Base-by-base conservation (phyloP, 129 eudicot species). In the Tagetes erecta region DNA sequence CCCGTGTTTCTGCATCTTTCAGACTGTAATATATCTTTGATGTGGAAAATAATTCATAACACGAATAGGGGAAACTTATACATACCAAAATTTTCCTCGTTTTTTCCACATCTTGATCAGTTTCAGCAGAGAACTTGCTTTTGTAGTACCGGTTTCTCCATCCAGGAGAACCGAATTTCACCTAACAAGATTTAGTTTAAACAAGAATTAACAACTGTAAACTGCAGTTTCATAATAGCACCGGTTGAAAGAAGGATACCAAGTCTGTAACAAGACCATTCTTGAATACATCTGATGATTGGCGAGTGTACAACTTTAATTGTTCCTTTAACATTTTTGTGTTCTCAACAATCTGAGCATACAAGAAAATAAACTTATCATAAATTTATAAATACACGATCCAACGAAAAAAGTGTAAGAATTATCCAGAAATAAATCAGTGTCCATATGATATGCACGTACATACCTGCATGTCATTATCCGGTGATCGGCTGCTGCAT, bases 141-240 rank as follows among this genome's bases (percentile, higher is more conserved):
- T 65, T 75, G 63, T 87, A 87, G 49, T 83, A 91, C 35, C 91
- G 57, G 6, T 80, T 64, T 42, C 12, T 87, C 83, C 87, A 82
- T 14, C 95, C 95, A 2, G 70, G 67, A 41, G 59, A 55, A 33
- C 83, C 87, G 34, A 87, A 40, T 58, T 76, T 87, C 51, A 91
- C 88, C 97, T 91, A 77, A 4, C 11, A 3, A 63, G 33, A 12
- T 10, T 41, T 34, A 53, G 27, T 44, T 65, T 14, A 27, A 36
- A 66, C 1, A n/a, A 3, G 9, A 12, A 31, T 64, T 1, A 30
- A 50, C 40, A 3, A 2, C 1, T 2, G 36, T 41, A 7, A 42
- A 7, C 36, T 47, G 40, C 33, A 57, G 4, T 6, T 30, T 27
- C 9, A 71, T 1, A 27, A 5, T 20, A 0, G 5, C 14, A 2